These are phyloP conservation scores for Coffea humblotiana DNA, from an alignment of 305 asterid species.

Conservation along the genomic window DNA sequence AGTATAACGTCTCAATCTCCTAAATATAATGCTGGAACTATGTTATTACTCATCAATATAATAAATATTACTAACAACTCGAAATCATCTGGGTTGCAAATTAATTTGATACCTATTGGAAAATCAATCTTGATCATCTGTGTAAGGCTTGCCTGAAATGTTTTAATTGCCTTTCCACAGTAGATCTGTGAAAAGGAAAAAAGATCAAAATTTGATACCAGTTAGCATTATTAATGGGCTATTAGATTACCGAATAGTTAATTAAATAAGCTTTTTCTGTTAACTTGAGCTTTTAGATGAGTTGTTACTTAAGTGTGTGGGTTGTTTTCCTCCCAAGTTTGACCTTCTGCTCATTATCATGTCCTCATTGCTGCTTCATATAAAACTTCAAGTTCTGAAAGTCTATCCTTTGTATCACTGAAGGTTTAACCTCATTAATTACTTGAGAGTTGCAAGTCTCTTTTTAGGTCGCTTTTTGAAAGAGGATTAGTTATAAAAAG, in stretches of 20 bases:
- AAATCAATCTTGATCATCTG: no score
- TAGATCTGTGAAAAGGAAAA: neutral
- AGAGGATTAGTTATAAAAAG: neutral
- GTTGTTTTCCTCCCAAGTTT: neutral
- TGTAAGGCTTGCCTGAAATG: no score
- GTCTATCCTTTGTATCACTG: neutral
- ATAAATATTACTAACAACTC: no score
- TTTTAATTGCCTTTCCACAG: neutral
- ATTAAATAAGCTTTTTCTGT: no score
- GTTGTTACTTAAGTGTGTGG: neutral
- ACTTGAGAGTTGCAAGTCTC: neutral
- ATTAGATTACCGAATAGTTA: no score
- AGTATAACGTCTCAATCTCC: no score
- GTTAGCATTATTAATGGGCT: neutral
- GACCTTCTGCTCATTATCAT: neutral
- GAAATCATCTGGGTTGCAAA: neutral
- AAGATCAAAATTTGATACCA: neutral
- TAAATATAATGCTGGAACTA: neutral
- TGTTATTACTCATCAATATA: neutral
- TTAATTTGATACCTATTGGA: neutral
- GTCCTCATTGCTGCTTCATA: neutral
- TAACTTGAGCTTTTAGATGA: neutral
- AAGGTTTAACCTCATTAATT: neutral
- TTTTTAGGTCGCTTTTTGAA: neutral
- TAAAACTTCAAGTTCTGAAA: neutral